Evolutionary conservation across 129 eudicot species (phyloP), one percentile per base, ranked within the genome.

Genomic region (Flaveria bidentis): DNA sequence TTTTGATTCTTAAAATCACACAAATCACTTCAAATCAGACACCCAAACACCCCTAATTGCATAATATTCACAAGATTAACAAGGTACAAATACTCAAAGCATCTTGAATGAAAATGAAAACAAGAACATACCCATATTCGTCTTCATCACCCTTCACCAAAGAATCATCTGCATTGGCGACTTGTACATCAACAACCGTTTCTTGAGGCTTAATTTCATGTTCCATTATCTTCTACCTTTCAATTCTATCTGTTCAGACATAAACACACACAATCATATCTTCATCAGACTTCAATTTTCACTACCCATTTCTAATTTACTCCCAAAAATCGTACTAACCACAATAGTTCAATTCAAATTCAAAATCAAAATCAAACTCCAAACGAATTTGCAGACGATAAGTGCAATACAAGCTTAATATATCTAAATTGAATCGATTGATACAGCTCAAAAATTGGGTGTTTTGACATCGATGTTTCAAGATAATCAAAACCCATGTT

Each of bases 81-180:
- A 57, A 61, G 10, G 42, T 14, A 44, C 41, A 55, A 41, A 6
- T 26, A 84, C 45, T 39, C 22, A 61, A 69, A 46, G 63, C 68
- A 77, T 28, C 63, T 57, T 52, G 25, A 67, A 36, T 5, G 46
- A 20, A 84, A 69, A 39, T 16, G 10, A 44, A 62, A 73, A 2
- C 22, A 69, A 70, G n/a, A 85, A 66, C 58, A 75, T 82, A 86
- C 89, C 89, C 85, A 57, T 55, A 76, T 49, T 70, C 62, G 67
- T 76, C 70, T 70, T 62, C 71, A 61, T 64, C 81, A 67, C 33
- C 71, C 76, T 81, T 76, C 81, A 76, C 56, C 36, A 45, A 44
- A 60, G 56, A 73, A 33, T 74, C 77, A 53, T 79, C 75, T 69
- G 73, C 69, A 70, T 53, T 22, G 33, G 26, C 23, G 22, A 56